Conservation (phyloP, 2,329 filamentous ascomycete species). For the Cercospora nicotianae region DNA sequence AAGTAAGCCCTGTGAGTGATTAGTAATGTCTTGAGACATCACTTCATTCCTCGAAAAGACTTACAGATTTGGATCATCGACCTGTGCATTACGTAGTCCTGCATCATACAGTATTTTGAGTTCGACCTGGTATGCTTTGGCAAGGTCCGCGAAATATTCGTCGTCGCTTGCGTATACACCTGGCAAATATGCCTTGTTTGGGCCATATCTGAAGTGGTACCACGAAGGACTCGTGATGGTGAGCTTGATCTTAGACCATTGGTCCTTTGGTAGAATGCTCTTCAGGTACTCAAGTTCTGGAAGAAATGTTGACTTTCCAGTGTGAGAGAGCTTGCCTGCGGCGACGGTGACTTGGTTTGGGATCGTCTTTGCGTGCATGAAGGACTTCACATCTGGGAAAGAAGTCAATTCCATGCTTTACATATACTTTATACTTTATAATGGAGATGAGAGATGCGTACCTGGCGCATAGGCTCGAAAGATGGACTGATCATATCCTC, state of each 20-base stretch:
- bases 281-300: slow-evolving; percentile 63
- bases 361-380: slow-evolving; percentile 59
- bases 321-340: slow-evolving; percentile 58
- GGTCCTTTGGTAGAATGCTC: slow-evolving; percentile 58
- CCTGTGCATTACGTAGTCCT: slow-evolving; percentile 51
- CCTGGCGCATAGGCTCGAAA: slow-evolving; percentile 59
- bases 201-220: slow-evolving; percentile 66
- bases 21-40: neutral
- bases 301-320: slow-evolving; percentile 56
- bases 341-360: slow-evolving; percentile 59
- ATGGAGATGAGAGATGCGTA: neutral
- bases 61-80: slow-evolving; percentile 48
- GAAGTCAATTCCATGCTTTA: neutral
- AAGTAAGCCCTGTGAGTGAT: slow-evolving; percentile 53
- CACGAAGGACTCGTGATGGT: slow-evolving; percentile 38
- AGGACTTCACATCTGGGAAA: slow-evolving; percentile 56
- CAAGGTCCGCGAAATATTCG: slow-evolving; percentile 51
- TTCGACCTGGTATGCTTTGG: slow-evolving; percentile 50
- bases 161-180: slow-evolving; percentile 49
- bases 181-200: slow-evolving; percentile 49
- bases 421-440: neutral
- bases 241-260: slow-evolving; percentile 61
- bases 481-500: slow-evolving; percentile 47
- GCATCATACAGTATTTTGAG: slow-evolving; percentile 48
- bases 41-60: neutral